Percentiles rank a stretch among this genome's conserved stretches.
phyloP scores from a whole-genome alignment of 148 eudicot genomes.

The Rheum nobile region DNA sequence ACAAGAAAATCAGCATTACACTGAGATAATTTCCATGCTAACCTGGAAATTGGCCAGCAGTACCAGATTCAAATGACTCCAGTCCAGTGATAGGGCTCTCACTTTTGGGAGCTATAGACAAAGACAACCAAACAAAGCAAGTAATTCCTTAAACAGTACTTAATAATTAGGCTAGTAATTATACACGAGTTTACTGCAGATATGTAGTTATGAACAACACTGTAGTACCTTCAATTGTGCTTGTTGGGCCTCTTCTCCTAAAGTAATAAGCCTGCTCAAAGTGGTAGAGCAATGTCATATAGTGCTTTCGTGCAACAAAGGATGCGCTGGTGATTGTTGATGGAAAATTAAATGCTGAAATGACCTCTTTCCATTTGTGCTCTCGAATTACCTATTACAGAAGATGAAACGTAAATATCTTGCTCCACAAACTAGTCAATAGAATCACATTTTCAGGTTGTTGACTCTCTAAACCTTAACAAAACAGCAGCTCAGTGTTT shows the following conservation, averaged over 20 bases:
- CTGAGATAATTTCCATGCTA: background rate
- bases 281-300: conserved; percentile 7
- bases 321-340: conserved; percentile 3
- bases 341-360: background rate
- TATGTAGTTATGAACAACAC: background rate
- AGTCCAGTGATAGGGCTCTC: conserved; percentile 1
- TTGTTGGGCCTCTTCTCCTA: conserved; percentile 35
- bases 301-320: conserved; percentile 1
- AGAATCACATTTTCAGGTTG: background rate
- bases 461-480: background rate
- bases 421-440: background rate
- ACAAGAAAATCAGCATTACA: background rate
- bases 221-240: conserved; percentile 29
- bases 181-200: background rate
- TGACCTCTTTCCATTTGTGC: conserved; percentile 5
- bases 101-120: background rate
- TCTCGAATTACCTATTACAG: conserved; percentile 5
- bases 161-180: background rate
- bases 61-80: background rate
- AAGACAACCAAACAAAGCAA: background rate
- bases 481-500: background rate
- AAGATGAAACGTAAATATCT: background rate
- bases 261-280: conserved; percentile 9
- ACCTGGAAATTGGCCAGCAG: background rate
- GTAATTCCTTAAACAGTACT: background rate